Evolutionary conservation across 352 stramenopile genomes (phyloP), one percentile per base, ranked within the genome.

Genomic region (Ophiocytium majus): DNA sequence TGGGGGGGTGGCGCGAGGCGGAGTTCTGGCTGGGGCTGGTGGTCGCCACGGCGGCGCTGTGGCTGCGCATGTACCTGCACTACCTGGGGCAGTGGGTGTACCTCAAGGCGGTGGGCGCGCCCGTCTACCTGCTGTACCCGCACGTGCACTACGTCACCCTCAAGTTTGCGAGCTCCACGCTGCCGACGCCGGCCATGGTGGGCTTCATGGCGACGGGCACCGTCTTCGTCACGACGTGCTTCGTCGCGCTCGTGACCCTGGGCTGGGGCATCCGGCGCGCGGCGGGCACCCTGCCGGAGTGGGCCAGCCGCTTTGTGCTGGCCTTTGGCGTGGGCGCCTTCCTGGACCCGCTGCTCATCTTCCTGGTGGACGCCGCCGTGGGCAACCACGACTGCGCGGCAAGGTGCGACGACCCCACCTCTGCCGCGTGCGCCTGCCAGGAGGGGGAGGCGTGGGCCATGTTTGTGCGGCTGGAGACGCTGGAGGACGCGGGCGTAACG

Each of bases 371-470:
- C 82, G 50, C 95, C 17, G 28, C 91, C 17, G 88, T 90, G 0
- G 91, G 93, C n/a, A 93, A 96, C 83, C 96, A 95, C 85, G 84
- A 86, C 36, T 97, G 94, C 81, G 23, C 85, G 9, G 79, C 33
- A 10, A 89, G 63, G 83, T 86, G 36, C 79, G 75, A 28, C 92
- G 92, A 91, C 63, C 89, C 90, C 50, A 89, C 88, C 0, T 76
- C 81, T 0, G 57, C 36, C 0, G 34, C 78, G 0, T 91, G 89
- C 85, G 84, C 84, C 10, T 97, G 94, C 50, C 91, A 92, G 28
- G 91, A 94, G 33, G 93, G 93, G 43, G 93, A 97, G 84, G 94
- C 93, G 49, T 96, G 95, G 87, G 96, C 96, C 86, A 89, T 97
- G 33, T 96, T 94, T 87, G 86, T 90, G 31, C 92, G 94, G 9